These are phyloP conservation scores for Saccharomyces mikatae DNA, from an alignment of 805 yeast species.

Conservation along the genomic window DNA sequence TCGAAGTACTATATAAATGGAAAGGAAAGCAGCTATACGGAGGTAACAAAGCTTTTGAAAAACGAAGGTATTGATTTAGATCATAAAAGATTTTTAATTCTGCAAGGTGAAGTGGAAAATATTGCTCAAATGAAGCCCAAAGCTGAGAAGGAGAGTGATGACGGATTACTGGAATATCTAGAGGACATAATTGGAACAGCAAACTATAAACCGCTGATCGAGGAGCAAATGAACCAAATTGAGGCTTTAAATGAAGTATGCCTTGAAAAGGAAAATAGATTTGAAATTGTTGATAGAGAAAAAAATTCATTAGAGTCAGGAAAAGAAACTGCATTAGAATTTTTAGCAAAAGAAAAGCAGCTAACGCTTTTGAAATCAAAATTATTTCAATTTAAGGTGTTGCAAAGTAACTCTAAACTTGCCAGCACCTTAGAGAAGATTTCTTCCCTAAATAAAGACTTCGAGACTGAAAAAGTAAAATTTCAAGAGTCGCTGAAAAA, in stretches of 20 bases:
- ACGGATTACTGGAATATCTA: constrained; percentile 85
- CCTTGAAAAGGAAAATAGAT: constrained; percentile 70
- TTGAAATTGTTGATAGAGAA: constrained; percentile 72
- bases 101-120: constrained; percentile 97
- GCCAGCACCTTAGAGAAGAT: constrained; percentile 33
- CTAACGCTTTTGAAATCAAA: constrained; percentile 46
- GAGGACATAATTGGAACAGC: constrained; percentile 97
- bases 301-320: constrained; percentile 52
- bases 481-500: constrained; percentile 35
- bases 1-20: constrained; percentile 75
- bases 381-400: constrained; percentile 45
- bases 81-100: constrained; percentile 85
- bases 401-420: constrained; percentile 35
- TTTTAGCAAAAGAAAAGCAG: constrained; percentile 55
- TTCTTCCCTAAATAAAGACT: constrained; percentile 34
- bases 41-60: constrained; percentile 66
- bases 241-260: constrained; percentile 77
- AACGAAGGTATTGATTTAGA: constrained; percentile 87
- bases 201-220: constrained; percentile 69
- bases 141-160: constrained; percentile 86
- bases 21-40: constrained; percentile 60
- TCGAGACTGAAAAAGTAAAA: constrained; percentile 38
- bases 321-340: constrained; percentile 62
- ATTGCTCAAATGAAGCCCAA: constrained; percentile 98
- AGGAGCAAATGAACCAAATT: constrained; percentile 47